Conservation (phyloP, 192 early-diverging fungal species). For the Linnemannia elongata region DNA sequence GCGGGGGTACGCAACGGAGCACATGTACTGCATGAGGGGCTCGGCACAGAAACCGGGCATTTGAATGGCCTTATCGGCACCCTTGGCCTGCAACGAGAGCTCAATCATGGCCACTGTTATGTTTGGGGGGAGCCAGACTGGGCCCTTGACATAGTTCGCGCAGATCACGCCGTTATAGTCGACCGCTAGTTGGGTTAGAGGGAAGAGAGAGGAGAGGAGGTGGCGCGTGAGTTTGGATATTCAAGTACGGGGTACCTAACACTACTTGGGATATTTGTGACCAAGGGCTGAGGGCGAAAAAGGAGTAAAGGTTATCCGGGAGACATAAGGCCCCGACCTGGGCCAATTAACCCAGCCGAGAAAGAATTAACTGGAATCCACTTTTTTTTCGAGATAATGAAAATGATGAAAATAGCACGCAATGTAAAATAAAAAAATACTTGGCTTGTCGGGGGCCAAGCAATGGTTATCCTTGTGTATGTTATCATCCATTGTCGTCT, state of each 20-base stretch:
- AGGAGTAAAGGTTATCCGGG: conserved; percentile 3
- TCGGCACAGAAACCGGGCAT: conserved; percentile 32
- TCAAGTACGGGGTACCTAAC: too few relatives aligned
- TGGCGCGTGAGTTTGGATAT: neutral
- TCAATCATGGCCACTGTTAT: conserved; percentile 44
- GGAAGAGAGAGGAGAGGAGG: neutral
- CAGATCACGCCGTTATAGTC: conserved; percentile 34
- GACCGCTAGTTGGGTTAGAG: conserved; percentile 11
- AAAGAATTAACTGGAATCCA: neutral
- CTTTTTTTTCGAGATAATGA: too few relatives aligned
- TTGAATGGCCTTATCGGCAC: neutral
- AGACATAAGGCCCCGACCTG: neutral
- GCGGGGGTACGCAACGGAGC: conserved; percentile 52
- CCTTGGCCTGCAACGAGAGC: neutral
- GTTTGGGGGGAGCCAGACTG: conserved; percentile 44
- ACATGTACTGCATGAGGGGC: conserved; percentile 47
- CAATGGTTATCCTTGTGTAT: too few relatives aligned
- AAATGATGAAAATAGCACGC: too few relatives aligned
- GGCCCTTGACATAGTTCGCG: conserved; percentile 45
- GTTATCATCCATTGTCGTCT: too few relatives aligned
- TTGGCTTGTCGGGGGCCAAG: too few relatives aligned
- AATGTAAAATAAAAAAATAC: too few relatives aligned
- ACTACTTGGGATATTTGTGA: too few relatives aligned
- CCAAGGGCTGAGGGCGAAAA: neutral
- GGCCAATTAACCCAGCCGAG: neutral